Evolutionary conservation across 2,329 filamentous ascomycete genomes (phyloP), one percentile per base, ranked within the genome.

Genomic region (Ambrosiella cleistominuta): DNA sequence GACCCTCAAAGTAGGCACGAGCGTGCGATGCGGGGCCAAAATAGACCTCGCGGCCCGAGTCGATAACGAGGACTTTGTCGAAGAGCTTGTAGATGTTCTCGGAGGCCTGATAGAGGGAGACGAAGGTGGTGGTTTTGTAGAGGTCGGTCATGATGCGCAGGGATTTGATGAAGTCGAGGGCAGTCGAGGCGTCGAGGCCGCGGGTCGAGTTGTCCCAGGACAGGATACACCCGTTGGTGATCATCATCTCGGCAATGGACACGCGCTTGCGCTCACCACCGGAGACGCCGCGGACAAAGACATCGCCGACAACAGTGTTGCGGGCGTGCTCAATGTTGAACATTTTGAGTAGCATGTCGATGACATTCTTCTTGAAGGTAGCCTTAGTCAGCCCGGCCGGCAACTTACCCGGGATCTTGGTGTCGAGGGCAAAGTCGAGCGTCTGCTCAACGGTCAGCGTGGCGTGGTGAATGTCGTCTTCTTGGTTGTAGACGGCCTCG

Each of bases 281-380:
- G 51, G 82, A 88, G 0, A 94, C 77, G 67, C 88, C 89, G 55
- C 86, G 82, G 17, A 93, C 78, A 62, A 91, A 88, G 0, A 81
- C 79, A 62, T 93, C 85, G 7, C 90, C 90, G 35, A 95, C 88
- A 37, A 91, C 81, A 0, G 90, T 96, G 66, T 89, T 79, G 56
- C 81, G 78, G 0, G 88, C 94, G 68, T 95, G 88, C 68, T 90
- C 85, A 57, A 95, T 95, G 66, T 91, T 93, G 75, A 95, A 94
- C 86, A 94, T 93, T 66, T 87, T 88, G 56, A 95, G 74, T 60
- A 95, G 75, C 65, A 84, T 79, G 15, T 80, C 76, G 61, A 90
- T 76, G 59, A 94, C 81, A 64, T 82, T 81, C 54, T 85, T 76
- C 72, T 90, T 90, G 73, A 91, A 91, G 13, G 85, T 82, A 5